Base-by-base conservation (phyloP, 305 asterid genomes). In the Rubia peregrina region DNA sequence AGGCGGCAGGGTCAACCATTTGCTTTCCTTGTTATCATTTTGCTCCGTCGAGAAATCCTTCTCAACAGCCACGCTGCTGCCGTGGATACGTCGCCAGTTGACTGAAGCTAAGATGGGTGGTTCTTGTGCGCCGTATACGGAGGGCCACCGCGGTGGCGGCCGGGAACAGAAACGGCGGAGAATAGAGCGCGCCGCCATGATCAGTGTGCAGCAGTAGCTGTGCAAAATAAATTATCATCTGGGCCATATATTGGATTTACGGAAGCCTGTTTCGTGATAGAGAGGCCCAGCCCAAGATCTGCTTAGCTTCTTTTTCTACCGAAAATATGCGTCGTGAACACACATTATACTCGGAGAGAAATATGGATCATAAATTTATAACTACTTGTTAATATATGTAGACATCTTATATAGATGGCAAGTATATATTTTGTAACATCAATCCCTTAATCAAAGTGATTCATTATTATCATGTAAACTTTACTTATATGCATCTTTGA, bases 1-100 rank as follows among this genome's bases (percentile, higher is more conserved):
- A 13, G 90, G 89, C 24, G 97, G 96, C 77, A 92, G 77, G 65
- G 82, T 75, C 68, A 86, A 73, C 91, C 98, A 85, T 56, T 76
- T 79, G 73, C 70, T 68, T 55, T 71, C 80, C 74, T 69, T 81
- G 43, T 73, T 73, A 68, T 33, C 68, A 17, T 73, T 77, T 70
- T 74, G 69, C 67, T 78, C 75, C 74, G 73, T 81, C 63, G 70
- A 74, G 44, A 40, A 24, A 69, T 78, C 62, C 51, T 70, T 76
- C 40, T 67, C 71, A 38, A 4, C 21, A 7, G 81, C 12, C 49
- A 77, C 64, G 71, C 83, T 78, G 64, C 78, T 16, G 76, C 79
- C n/a, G 78, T 72, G 72, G 62, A 70, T 73, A 71, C 71, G 68
- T 21, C 70, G 79, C 44, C 65, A 80, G 42, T 56, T 62, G 43